Base-by-base conservation (phyloP, 2,329 filamentous ascomycete species). In the Chaetomiaceae sp. region DNA sequence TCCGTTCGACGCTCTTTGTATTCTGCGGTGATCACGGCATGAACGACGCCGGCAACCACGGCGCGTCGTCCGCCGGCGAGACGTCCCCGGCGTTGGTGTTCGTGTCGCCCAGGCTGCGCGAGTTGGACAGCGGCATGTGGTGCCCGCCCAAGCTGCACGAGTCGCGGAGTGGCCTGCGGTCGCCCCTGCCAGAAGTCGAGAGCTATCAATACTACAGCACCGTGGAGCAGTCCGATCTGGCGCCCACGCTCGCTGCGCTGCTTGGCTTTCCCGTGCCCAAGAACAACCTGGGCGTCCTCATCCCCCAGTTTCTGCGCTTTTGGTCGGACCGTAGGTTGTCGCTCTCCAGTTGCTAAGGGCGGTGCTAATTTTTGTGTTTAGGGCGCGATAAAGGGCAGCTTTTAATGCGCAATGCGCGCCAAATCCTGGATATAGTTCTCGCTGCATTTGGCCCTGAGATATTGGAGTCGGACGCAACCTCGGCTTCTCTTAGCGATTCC, bases 1-100 rank as follows among this genome's bases (percentile, higher is more conserved):
- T 96, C 1, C 62, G 78, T 26, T 85, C 86, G 4, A 89, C 91
- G 0, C 69, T 98, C 2, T 76, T 98, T 37, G 82, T 98, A 3
- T 68, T 98, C 6, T 88, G 84, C 47, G 93, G 93, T 46, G 94
- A 98, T 59, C 93, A 98, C 62, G 93, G 93, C n/a, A 98, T 98
- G 93, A 98, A 97, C 57, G 91, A 97, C 58, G 93, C 88, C 17
- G 93, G 93, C 2, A 97, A 97, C 56, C 93, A 98, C 62, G 93
- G 93, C 24, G 93, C 91, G 32, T 96, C 91, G 9, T 90, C 90
- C 0, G 79, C 88, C 1, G 91, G 93, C 35, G 93, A 98, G 69
- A 97, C 93, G 1, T 96, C 91, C 1, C 85, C 93, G 0, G 93
- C 93, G 14, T 70, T 98, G 9, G 78, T 96, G 17, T 97, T 98